Base-by-base conservation (phyloP, 2,329 filamentous ascomycete genomes). In the Trichophyton verrucosum region DNA sequence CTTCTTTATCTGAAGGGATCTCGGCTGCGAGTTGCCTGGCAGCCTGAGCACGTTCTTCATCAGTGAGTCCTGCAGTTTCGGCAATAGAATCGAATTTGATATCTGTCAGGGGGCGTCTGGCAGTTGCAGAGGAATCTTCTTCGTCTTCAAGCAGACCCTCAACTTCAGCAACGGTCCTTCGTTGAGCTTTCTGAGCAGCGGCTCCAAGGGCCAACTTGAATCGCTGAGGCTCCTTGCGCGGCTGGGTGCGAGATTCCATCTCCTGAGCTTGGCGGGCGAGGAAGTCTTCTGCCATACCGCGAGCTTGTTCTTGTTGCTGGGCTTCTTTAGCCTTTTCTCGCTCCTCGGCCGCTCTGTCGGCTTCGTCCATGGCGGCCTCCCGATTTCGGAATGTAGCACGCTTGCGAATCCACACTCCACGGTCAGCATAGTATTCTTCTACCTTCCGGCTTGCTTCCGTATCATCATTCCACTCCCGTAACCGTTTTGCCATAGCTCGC, bases 131-230 rank as follows among this genome's bases (percentile, higher is more conserved):
- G n/a, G 78, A 78, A 64, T 94, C 88, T 70, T 97, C 94, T 73
- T 97, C 94, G 73, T 97, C 91, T 75, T 97, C 94, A 65, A 99
- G 80, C 0, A 99, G 80, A 36, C 90, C 90, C 77, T 97, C 94
- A 60, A 99, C 89, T 71, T 99, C 94, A 61, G 91, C 91, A 64
- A 95, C 86, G 0, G 90, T 95, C 63, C 91, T 87, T 62, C 89
- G 83, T 60, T 82, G 75, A 15, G 80, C 81, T 69, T 84, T 90
- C 72, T 95, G 90, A 0, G 90, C 89, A 0, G 91, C 89, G 0
- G 90, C 90, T 60, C 91, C 91, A 27, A 97, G 86, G 1, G 91
- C 96, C 61, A 97, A 82, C 73, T 96, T 97, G 82, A 97, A 95
- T 24, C 86, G 86, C 69, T 89, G 86, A 2, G 88, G 89, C 61